Conservation (phyloP, 2,329 filamentous ascomycete genomes). For the Microdochium paspali region DNA sequence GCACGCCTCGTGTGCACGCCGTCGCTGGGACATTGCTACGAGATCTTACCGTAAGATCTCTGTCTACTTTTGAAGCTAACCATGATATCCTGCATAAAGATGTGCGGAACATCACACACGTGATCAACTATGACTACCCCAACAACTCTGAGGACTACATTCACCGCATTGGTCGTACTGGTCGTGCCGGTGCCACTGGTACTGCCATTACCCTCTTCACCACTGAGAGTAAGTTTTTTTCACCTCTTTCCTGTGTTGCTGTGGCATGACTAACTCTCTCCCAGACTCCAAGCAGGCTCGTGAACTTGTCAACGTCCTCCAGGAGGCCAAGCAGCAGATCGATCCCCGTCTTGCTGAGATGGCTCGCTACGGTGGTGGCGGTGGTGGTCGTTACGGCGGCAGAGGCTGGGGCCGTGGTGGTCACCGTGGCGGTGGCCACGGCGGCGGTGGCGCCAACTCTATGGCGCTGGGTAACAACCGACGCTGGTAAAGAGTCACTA, state of each 20-base stretch:
- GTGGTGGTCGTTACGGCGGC: conserved; percentile 62
- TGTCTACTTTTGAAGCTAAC: conserved; percentile 67
- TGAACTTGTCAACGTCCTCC: conserved; percentile 86
- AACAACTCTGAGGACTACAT: conserved; percentile 99
- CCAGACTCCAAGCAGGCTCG: conserved; percentile 87
- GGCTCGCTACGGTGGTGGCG: conserved; percentile 82
- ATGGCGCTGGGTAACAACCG: conserved; percentile 20
- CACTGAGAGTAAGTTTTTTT: conserved; percentile 78
- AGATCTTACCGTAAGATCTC: conserved; percentile 38
- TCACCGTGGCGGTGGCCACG: conserved; percentile 25
- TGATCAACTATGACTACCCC: conserved; percentile 99
- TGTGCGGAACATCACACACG: conserved; percentile 99
- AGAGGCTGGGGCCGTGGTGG: conserved; percentile 54
- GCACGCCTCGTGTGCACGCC: conserved; percentile 37
- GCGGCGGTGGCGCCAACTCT: conserved; percentile 32
- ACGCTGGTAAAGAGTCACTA: conserved; percentile 17
- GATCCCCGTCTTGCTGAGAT: conserved; percentile 94
- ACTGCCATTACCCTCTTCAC: conserved; percentile 98
- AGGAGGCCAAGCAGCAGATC: conserved; percentile 96
- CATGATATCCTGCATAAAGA: conserved; percentile 64
- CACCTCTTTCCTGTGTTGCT: background rate
- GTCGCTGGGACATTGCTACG: conserved; percentile 55
- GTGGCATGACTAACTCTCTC: conserved; percentile 23
- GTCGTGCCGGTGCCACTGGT: conserved; percentile 86
- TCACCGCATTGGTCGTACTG: conserved; percentile 91